Conservation (phyloP, 495 filamentous ascomycete genomes). For the Penicillium bovifimosum region DNA sequence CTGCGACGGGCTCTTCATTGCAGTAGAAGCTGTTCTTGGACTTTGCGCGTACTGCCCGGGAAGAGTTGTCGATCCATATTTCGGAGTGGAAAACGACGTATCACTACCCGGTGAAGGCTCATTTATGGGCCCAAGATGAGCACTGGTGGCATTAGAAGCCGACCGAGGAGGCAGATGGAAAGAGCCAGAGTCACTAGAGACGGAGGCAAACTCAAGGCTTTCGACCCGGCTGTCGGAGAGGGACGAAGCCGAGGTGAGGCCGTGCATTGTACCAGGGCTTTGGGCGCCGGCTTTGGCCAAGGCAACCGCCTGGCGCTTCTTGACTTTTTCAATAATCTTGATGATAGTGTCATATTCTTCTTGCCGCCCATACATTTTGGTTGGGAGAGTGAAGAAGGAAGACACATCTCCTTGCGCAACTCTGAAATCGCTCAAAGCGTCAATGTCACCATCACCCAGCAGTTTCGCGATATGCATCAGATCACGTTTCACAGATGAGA, state of each 20-base stretch:
- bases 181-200: constrained; percentile 50
- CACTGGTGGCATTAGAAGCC: constrained; percentile 30
- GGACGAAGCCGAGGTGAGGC: constrained; percentile 51
- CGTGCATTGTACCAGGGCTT: constrained; percentile 36
- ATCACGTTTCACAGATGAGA: constrained; percentile 74
- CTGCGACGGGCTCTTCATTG: constrained; percentile 35
- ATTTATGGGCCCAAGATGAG: constrained; percentile 26
- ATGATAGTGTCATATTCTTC: constrained; percentile 64
- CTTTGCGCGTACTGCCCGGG: constrained; percentile 8
- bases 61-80: constrained; percentile 6
- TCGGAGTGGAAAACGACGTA: constrained; percentile 30
- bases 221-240: constrained; percentile 53
- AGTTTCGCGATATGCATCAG: constrained; percentile 62
- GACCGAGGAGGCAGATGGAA: constrained; percentile 43
- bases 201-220: constrained; percentile 43
- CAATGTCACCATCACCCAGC: constrained; percentile 67
- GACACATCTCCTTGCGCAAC: constrained; percentile 75
- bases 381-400: constrained; percentile 79
- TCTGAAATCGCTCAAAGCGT: constrained; percentile 60
- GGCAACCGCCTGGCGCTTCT: constrained; percentile 53
- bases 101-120: constrained; percentile 36
- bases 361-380: constrained; percentile 70
- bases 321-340: constrained; percentile 65
- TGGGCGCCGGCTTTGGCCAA: constrained; percentile 37
- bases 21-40: constrained; percentile 12